Base-by-base conservation (phyloP, 495 filamentous ascomycete species). In the Tuber aestivum region DNA sequence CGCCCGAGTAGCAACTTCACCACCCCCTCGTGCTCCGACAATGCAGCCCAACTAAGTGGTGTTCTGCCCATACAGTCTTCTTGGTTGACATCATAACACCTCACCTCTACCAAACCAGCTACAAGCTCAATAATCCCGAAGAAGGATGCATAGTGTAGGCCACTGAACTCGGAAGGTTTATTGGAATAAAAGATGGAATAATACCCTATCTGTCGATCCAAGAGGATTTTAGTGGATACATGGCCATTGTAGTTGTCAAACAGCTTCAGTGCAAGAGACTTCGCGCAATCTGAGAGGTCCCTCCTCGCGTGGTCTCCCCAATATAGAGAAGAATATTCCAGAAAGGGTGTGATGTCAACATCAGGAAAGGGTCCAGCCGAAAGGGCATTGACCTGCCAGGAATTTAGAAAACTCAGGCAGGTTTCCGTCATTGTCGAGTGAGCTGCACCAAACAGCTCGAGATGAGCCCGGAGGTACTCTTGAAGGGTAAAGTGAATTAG, bases 151-250 rank as follows among this genome's bases (percentile, higher is more conserved):
- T 21, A 48, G 45, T 48, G 45, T 23, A 48, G 7, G 9, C 45
- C 45, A 48, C 16, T 44, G 14, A 18, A 44, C 2, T 18, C 2
- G 14, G 5, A 4, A 3, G 42, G 14, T 44, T 16, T 2, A n/a
- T n/a, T 2, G 45, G 2, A 9, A 9, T 50, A 4, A n/a, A 50
- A 1, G 10, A 8, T 2, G 21, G 1, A n/a, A 1, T 7, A 3
- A 6, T 2, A 23, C 0, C 1, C 1, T 1, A 8, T n/a, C 45
- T 10, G 7, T 10, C 7, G 1, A 2, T 1, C 10, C 21, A 50
- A 50, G 45, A 50, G 23, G 5, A 50, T 16, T 16, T 4, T 44
- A 44, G 42, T 18, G 14, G 42, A 44, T 44, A 44, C 18, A 14
- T 44, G 42, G 42, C 18, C 18, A 44, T 44, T 44, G 42, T 2